Evolutionary conservation across 148 eudicot genomes (phyloP), one percentile per base, ranked within the genome.

Genomic region (Arctostaphylos glauca): DNA sequence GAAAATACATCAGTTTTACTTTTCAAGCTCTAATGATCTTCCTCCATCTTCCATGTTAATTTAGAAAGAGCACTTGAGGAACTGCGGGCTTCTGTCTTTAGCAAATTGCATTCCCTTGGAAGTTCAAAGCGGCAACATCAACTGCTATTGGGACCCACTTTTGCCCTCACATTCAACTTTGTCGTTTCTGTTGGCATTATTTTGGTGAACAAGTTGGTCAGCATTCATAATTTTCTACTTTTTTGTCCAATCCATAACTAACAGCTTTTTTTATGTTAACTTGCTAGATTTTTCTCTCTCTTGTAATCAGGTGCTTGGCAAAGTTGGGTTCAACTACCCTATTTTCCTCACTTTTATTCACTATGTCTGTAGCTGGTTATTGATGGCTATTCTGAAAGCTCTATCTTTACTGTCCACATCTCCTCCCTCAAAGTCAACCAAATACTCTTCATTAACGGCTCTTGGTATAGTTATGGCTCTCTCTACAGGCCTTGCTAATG

Each of bases 401-500:
- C 78, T 93, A 12, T 91, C 97, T 31, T 81, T 95, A 83, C 93
- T 95, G 73, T 93, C 95, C 81, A 83, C 90, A 60, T 81, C 97
- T 83, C 91, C 98, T 46, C 82, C 93, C 23, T 82, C 91, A 64
- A 95, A 93, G 84, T 86, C 97, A 48, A 86, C 91, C 78, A 93
- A 90, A 85, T 91, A 85, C 84, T 92, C 97, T 80, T 88, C 94
- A 38, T 84, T 95, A 77, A 80, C 93, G 54, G 88, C 92, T 84
- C 98, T 95, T 76, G 98, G 97, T 78, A 85, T 93, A 38, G 96
- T 95, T 83, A 93, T 93, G 98, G 93, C 97, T 59, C 87, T 95
- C 47, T 95, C 98, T 74, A 95, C 97, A 18, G 98, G 98, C 77
- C 97, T 95, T 74, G 97, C 98, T 70, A 95, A 95, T 89, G 97